Base-by-base conservation (phyloP, 768 basidiomycete species). In the Naganishia onofrii region DNA sequence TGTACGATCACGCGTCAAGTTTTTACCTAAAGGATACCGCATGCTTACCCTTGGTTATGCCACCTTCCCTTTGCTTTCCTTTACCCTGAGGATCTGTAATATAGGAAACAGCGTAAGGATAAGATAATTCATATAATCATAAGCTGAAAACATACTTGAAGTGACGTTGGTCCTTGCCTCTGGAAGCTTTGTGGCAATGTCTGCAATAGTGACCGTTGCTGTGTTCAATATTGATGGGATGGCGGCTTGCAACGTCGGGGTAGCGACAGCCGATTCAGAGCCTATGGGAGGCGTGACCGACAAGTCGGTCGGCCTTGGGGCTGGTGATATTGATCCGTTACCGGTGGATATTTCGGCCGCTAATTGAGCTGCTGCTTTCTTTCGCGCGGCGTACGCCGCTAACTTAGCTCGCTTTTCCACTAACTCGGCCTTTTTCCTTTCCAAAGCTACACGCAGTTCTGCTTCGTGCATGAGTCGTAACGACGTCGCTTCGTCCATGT, bases 381-480 rank as follows among this genome's bases (percentile, higher is more conserved):
- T 63, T 26, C 60, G n/a, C 23, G 60, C 36, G 17, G 60, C 60
- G 46, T 44, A 63, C 6, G 60, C 60, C 23, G 36, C 60, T 26
- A 63, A 28, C 26, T 63, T 63, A 12, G 60, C 60, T 34, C 60
- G 60, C 3, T 63, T 63, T 29, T 63, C 60, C 3, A 21, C n/a
- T 7, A 63, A 26, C 38, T n/a, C 21, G 42, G 60, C 60, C 60
- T 44, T 63, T 44, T 63, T 63, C 42, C 60, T 46, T 44, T 63
- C 60, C n/a, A 63, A 29, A 15, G 60, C 60, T 21, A 63, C 46
- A 13, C 60, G 60, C 17, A 63, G 36, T 44, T 63, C 60, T 12
- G 60, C 60, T 63, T 63, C 60, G 17, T 63, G 60, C 42, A 46
- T 29, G 12, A 63, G n/a, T 8, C 60, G 60, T 42, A 63, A 63